Evolutionary conservation across 2,329 filamentous ascomycete species (phyloP).

Genomic region (Colletotrichum incanum): DNA sequence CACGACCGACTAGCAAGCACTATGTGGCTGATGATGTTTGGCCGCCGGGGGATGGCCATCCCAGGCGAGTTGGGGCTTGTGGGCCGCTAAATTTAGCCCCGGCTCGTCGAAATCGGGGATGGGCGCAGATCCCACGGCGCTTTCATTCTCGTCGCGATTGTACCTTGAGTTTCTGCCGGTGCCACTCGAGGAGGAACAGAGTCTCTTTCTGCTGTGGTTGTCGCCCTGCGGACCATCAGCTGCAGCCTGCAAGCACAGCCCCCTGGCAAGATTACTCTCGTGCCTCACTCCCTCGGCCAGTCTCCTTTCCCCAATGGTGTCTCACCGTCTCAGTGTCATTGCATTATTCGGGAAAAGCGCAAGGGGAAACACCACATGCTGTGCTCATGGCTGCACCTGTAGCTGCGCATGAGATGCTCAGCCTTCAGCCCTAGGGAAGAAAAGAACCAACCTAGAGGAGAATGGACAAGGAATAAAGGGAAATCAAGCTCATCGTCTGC

Average conservation of each 20-base stretch:
- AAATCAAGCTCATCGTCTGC: constrained; percentile 28
- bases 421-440: constrained; percentile 34
- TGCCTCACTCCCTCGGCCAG: constrained; percentile 13
- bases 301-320: neutral
- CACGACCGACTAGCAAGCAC: neutral
- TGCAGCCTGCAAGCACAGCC: constrained; percentile 7
- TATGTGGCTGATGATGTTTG: constrained; percentile 3
- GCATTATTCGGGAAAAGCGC: constrained; percentile 31
- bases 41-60: neutral
- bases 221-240: constrained; percentile 4
- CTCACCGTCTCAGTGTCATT: neutral
- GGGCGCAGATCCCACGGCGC: constrained; percentile 26
- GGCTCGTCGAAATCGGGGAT: constrained; percentile 1
- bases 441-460: neutral
- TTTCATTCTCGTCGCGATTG: constrained; percentile 3
- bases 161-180: constrained; percentile 11
- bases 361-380: constrained; percentile 11
- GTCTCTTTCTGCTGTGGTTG: neutral
- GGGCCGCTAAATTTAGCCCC: constrained; percentile 25
- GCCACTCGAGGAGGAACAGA: neutral
- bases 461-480: neutral
- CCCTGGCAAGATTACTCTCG: neutral
- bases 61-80: constrained; percentile 11
- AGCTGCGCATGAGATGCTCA: constrained; percentile 8
- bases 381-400: neutral